phyloP scores from a whole-genome alignment of 2,329 filamentous ascomycete genomes.

The Apiospora aurea region DNA sequence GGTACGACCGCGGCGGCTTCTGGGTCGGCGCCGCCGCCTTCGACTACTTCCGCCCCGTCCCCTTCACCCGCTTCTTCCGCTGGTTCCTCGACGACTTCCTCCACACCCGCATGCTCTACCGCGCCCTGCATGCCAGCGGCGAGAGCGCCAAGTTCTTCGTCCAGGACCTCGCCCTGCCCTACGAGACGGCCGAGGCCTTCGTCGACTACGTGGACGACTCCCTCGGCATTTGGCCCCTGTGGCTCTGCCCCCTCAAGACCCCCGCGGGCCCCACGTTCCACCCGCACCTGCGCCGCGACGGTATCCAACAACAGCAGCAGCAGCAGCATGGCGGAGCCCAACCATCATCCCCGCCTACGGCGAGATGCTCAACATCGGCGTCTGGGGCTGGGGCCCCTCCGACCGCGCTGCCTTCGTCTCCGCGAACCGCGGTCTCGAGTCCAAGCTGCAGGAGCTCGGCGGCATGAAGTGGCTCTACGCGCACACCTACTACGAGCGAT shows the following conservation, averaged over 20 bases:
- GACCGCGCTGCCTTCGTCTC: conserved; percentile 65
- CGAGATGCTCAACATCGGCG: conserved; percentile 67
- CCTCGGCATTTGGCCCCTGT: conserved; percentile 65
- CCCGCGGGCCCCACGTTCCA: conserved; percentile 61
- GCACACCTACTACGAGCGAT: conserved; percentile 80
- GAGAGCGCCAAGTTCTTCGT: conserved; percentile 71
- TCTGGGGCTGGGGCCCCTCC: conserved; percentile 80
- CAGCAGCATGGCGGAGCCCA: neutral
- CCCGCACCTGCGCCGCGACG: conserved; percentile 51
- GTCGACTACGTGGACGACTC: conserved; percentile 60
- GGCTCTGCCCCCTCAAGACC: conserved; percentile 63
- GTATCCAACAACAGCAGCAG: neutral
- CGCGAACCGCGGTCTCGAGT: conserved; percentile 76
- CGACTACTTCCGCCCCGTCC: conserved; percentile 69
- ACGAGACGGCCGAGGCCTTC: conserved; percentile 58
- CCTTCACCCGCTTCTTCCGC: conserved; percentile 70
- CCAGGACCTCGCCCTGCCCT: conserved; percentile 70
- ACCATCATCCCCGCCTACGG: conserved; percentile 30
- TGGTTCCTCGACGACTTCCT: conserved; percentile 76
- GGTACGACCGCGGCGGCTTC: conserved; percentile 78
- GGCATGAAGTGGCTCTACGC: conserved; percentile 91
- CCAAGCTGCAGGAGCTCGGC: conserved; percentile 70
- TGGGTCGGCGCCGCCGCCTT: conserved; percentile 75
- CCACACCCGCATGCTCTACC: conserved; percentile 78
- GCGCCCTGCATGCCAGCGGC: conserved; percentile 72